Conservation (phyloP, 805 yeast genomes). For the Candida vartiovaarae region DNA sequence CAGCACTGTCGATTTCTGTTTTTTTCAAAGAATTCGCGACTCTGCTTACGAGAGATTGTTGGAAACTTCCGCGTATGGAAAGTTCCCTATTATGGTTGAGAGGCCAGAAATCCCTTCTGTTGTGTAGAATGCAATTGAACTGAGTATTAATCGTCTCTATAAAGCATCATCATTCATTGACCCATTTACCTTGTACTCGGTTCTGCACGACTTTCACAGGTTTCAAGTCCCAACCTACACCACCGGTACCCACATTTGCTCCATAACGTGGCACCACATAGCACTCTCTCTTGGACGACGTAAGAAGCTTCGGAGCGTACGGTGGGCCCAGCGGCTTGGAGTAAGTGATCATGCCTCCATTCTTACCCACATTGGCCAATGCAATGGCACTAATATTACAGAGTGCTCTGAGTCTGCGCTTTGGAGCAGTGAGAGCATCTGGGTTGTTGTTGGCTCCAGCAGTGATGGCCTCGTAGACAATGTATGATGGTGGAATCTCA, state of each 20-base stretch:
- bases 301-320: constrained; percentile 66
- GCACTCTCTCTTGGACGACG: constrained; percentile 68
- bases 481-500: constrained; percentile 67
- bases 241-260: constrained; percentile 74
- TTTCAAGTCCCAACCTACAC: constrained; percentile 89
- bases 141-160: too few species aligned
- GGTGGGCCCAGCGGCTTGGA: constrained; percentile 93
- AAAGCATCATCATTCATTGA: constrained; percentile 21
- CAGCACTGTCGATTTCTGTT: too few species aligned
- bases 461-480: constrained; percentile 68
- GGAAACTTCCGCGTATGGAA: too few species aligned
- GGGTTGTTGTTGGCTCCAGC: constrained; percentile 40
- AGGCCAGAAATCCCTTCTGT: too few species aligned
- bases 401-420: constrained; percentile 62
- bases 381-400: constrained; percentile 73
- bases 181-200: constrained; percentile 66
- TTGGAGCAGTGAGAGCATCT: constrained; percentile 36
- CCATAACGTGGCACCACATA: constrained; percentile 91
- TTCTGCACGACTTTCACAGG: constrained; percentile 68
- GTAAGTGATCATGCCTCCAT: constrained; percentile 66
- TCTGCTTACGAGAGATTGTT: too few species aligned
- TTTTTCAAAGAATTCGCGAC: too few species aligned
- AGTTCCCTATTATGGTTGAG: too few species aligned
- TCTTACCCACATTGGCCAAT: constrained; percentile 68
- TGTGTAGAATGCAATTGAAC: too few species aligned